A percentile compares a stretch with the other conserved stretches of the same genome.
These are phyloP conservation scores for Pistacia vera DNA, from an alignment of 345 rosid species.

Conservation along the genomic window DNA sequence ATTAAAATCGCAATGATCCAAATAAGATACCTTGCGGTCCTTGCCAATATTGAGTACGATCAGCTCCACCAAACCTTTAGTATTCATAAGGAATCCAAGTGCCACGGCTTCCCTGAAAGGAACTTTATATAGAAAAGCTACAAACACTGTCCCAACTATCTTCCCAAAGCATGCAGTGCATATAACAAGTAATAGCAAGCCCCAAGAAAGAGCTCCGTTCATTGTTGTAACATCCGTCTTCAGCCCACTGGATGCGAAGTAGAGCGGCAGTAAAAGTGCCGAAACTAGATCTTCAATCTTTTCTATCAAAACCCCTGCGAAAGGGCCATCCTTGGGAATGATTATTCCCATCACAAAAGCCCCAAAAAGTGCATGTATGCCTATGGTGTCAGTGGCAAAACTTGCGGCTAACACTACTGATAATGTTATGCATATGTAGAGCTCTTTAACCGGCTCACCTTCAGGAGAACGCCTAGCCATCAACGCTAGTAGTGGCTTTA, in stretches of 20 bases:
- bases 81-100: constrained; percentile 49
- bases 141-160: constrained; percentile 33
- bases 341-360: constrained; percentile 48
- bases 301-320: constrained; percentile 41
- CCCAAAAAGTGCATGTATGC: constrained; percentile 52
- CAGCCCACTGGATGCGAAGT: constrained; percentile 46
- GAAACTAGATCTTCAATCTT: constrained; percentile 55
- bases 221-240: constrained; percentile 49
- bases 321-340: constrained; percentile 49
- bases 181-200: constrained; percentile 42
- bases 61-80: constrained; percentile 57
- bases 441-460: constrained; percentile 50
- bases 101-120: constrained; percentile 37
- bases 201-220: constrained; percentile 45
- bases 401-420: constrained; percentile 33
- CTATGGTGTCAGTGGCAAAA: constrained; percentile 46
- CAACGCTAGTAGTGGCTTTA: constrained; percentile 22
- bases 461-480: constrained; percentile 44
- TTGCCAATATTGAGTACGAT: constrained; percentile 53
- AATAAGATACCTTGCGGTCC: constrained; percentile 51
- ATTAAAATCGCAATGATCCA: no score
- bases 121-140: constrained; percentile 26
- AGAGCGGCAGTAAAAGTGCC: constrained; percentile 42
- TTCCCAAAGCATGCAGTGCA: constrained; percentile 46
- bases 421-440: constrained; percentile 44